phyloP scores from a whole-genome alignment of 2,329 filamentous ascomycete species.

The Magnaporthiopsis poae region DNA sequence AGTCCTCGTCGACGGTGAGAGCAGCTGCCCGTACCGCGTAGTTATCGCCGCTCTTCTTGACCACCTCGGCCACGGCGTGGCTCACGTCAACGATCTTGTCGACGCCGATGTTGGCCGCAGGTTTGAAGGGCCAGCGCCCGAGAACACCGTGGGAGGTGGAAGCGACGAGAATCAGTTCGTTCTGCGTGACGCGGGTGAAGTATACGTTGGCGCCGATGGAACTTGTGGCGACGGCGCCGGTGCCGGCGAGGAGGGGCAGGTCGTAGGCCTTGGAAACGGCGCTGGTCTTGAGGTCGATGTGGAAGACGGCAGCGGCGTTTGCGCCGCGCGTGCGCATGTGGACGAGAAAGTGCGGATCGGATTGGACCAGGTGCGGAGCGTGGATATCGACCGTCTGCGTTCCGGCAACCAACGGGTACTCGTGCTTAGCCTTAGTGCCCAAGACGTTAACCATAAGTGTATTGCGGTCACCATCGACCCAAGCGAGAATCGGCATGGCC shows the following conservation, averaged over 20 bases:
- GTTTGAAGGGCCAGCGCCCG: conserved; percentile 58
- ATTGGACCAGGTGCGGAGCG: conserved; percentile 61
- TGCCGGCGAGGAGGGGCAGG: conserved; percentile 59
- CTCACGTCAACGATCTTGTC: conserved; percentile 54
- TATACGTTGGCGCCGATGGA: conserved; percentile 73
- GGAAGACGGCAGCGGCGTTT: conserved; percentile 78
- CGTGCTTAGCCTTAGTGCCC: conserved; percentile 47
- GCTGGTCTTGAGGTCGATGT: conserved; percentile 62
- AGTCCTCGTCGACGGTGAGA: conserved; percentile 59
- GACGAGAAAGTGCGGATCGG: conserved; percentile 73
- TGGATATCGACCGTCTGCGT: conserved; percentile 54
- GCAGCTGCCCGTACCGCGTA: conserved; percentile 73
- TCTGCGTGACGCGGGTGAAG: conserved; percentile 71
- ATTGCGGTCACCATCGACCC: conserved; percentile 54
- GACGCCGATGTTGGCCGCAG: conserved; percentile 22
- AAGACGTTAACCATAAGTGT: conserved; percentile 65
- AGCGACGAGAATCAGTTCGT: conserved; percentile 64
- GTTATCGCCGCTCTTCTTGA: conserved; percentile 55
- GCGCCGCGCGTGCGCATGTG: conserved; percentile 61
- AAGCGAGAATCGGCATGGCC: conserved; percentile 63
- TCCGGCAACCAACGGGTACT: conserved; percentile 39
- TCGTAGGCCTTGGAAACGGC: conserved; percentile 69
- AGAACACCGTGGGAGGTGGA: conserved; percentile 69
- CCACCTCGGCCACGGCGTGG: conserved; percentile 57
- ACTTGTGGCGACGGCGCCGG: conserved; percentile 70